Percentiles rank a stretch among this genome's conserved stretches.
These are phyloP conservation scores for Thinopyrum elongatum DNA, from an alignment of 176 grass and related monocot species.

Conservation along the genomic window DNA sequence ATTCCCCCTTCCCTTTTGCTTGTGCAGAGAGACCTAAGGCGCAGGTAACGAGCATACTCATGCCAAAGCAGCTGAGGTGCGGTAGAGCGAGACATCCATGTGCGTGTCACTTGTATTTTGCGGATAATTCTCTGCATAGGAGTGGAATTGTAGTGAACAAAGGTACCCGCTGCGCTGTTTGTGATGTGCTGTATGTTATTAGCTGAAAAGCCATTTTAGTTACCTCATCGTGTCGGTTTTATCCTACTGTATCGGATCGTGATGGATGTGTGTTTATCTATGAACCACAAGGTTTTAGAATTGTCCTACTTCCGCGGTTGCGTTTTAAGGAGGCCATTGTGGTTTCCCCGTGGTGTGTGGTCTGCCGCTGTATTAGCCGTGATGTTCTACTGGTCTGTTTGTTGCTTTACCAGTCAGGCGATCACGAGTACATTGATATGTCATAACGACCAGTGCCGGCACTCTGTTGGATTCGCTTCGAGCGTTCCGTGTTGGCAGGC, in stretches of 20 bases:
- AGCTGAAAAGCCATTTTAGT: neutral
- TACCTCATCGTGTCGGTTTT: neutral
- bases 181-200: slow-evolving; percentile 5
- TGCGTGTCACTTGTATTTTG: neutral
- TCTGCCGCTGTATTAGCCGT: neutral
- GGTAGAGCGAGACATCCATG: neutral
- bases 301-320: neutral
- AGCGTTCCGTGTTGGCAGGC: neutral
- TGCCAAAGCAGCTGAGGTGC: slow-evolving; percentile 61
- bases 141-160: neutral
- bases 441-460: neutral
- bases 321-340: neutral
- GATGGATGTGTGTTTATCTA: neutral
- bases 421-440: slow-evolving; percentile 66
- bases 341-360: neutral
- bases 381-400: neutral
- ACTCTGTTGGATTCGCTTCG: neutral
- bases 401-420: slow-evolving; percentile 40
- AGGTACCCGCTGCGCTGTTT: neutral
- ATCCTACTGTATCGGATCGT: neutral
- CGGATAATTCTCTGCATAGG: neutral
- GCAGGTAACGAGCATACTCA: neutral
- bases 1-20: neutral
- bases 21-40: slow-evolving; percentile 76
- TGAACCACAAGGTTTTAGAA: neutral